Percentiles rank a stretch among this genome's conserved stretches.
Evolutionary conservation across 805 yeast genomes (phyloP).

Genomic region (Yamadazyma laniorum): DNA sequence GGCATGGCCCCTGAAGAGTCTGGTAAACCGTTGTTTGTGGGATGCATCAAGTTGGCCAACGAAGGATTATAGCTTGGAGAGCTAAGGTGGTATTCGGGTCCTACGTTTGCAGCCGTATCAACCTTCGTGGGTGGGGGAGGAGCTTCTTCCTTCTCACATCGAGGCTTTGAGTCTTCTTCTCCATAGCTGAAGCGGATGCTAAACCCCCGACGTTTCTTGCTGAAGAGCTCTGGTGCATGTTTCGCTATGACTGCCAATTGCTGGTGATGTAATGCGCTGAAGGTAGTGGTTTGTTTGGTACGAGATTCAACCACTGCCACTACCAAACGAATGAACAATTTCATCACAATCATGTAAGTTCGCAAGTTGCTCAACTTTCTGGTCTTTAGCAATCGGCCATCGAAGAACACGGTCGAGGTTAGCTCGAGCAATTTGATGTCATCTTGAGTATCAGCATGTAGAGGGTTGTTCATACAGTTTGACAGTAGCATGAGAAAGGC

Average conservation of each 20-base stretch:
- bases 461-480: conserved; percentile 23
- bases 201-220: not conserved
- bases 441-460: conserved; percentile 16
- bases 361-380: conserved; percentile 8
- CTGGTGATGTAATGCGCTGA: not conserved
- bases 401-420: conserved; percentile 10
- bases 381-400: not conserved
- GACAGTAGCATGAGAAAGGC: conserved; percentile 28
- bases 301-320: conserved; percentile 9
- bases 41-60: conserved; percentile 23
- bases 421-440: conserved; percentile 25
- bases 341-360: conserved; percentile 10
- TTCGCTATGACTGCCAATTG: conserved; percentile 9
- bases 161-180: too few relatives aligned
- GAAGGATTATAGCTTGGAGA: conserved; percentile 24
- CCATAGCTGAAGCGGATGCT: too few relatives aligned
- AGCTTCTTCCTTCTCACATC: not conserved
- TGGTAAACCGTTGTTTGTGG: conserved; percentile 4
- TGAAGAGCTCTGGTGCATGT: conserved; percentile 12
- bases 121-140: not conserved
- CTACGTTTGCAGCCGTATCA: not conserved
- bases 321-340: conserved; percentile 10
- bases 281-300: not conserved
- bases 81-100: not conserved
- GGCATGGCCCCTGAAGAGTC: not conserved